Conservation (phyloP, 805 yeast genomes). For the Kodamaea kakaduensis region DNA sequence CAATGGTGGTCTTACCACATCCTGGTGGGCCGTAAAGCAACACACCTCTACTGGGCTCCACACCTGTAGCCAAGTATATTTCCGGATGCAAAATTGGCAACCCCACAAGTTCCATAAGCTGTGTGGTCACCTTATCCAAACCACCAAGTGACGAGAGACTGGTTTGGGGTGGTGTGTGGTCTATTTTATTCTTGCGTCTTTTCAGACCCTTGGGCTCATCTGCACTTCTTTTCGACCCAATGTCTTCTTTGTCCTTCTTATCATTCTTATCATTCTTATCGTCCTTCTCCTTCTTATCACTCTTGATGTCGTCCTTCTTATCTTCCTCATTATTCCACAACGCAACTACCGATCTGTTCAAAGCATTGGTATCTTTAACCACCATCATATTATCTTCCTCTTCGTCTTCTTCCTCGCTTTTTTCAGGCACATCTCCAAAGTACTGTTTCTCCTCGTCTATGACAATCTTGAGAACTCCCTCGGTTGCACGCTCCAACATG, state of each 20-base stretch:
- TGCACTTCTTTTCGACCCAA: constrained; percentile 45
- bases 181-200: constrained; percentile 40
- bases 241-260: constrained; percentile 24
- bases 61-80: constrained; percentile 80
- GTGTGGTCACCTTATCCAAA: constrained; percentile 76
- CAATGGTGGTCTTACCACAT: constrained; percentile 95
- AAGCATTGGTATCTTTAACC: constrained; percentile 58
- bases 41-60: constrained; percentile 93
- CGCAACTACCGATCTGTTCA: constrained; percentile 73
- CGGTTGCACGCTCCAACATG: constrained; percentile 59
- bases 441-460: constrained; percentile 62
- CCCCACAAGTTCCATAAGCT: constrained; percentile 85
- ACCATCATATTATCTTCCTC: constrained; percentile 53
- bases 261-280: neutral
- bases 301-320: constrained; percentile 2
- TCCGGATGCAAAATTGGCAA: constrained; percentile 94
- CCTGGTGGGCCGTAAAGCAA: constrained; percentile 98
- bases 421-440: constrained; percentile 32
- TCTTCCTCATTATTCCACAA: constrained; percentile 50
- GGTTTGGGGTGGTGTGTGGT: constrained; percentile 65
- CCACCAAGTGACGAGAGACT: constrained; percentile 83
- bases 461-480: constrained; percentile 51
- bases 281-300: too few species aligned
- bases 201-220: constrained; percentile 32
- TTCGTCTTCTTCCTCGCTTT: constrained; percentile 41